Evolutionary conservation across 495 filamentous ascomycete species (phyloP), one percentile per base, ranked within the genome.

Genomic region (Neohortaea acidophila): DNA sequence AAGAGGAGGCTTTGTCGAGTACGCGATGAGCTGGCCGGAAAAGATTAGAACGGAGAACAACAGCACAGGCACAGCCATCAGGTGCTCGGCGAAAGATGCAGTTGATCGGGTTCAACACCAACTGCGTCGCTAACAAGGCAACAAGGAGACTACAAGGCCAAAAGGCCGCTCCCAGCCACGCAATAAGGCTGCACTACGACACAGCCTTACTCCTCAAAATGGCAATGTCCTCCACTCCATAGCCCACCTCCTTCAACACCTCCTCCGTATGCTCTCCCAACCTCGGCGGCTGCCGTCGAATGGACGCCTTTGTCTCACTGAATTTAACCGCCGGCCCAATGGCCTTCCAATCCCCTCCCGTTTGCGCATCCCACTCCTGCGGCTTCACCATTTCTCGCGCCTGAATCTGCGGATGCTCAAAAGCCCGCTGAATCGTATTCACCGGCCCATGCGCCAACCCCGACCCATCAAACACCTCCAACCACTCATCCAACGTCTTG

Each of bases 1-100:
- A 79, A 51, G 51, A 58, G 33, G 49, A 60, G 40, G 26, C 23
- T 9, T 21, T 21, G 32, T n/a, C n/a, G n/a, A n/a, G n/a, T n/a
- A n/a, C n/a, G n/a, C n/a, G n/a, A n/a, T n/a, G n/a, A n/a, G n/a
- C n/a, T n/a, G n/a, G n/a, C n/a, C n/a, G n/a, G n/a, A n/a, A n/a
- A n/a, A n/a, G n/a, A n/a, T n/a, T n/a, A n/a, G n/a, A n/a, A n/a
- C n/a, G n/a, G n/a, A n/a, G n/a, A n/a, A n/a, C n/a, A n/a, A n/a
- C n/a, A n/a, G n/a, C n/a, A n/a, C n/a, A n/a, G n/a, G n/a, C n/a
- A n/a, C n/a, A n/a, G n/a, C n/a, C n/a, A n/a, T n/a, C n/a, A n/a
- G n/a, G n/a, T n/a, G n/a, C n/a, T n/a, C n/a, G n/a, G n/a, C n/a
- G n/a, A n/a, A n/a, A n/a, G n/a, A n/a, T n/a, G n/a, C n/a, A n/a